These are phyloP conservation scores for Avena eriantha DNA, from an alignment of 176 grass and related monocot genomes.

Conservation along the genomic window DNA sequence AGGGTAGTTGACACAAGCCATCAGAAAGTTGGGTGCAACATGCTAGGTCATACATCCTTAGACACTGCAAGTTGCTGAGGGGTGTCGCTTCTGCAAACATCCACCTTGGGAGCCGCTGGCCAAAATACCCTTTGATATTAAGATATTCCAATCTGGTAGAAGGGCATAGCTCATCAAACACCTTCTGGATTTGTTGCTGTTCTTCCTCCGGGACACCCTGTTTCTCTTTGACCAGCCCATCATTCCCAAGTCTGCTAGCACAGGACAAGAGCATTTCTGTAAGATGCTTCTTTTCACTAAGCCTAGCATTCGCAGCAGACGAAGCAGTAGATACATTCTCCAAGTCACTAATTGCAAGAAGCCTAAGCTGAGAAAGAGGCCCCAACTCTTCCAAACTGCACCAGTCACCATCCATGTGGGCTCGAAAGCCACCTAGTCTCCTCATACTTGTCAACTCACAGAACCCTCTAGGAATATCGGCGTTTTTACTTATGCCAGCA, in stretches of 20 bases:
- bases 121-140: no score
- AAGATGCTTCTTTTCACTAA: background rate
- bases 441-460: background rate
- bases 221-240: no score
- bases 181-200: background rate
- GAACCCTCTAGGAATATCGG: background rate
- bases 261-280: no score
- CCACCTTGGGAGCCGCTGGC: no score
- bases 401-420: background rate
- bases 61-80: no score
- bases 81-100: no score
- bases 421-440: background rate
- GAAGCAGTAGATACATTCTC: background rate
- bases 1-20: no score
- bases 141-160: background rate
- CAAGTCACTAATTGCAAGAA: background rate
- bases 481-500: background rate
- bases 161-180: constrained; percentile 37
- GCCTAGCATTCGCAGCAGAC: background rate
- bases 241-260: no score
- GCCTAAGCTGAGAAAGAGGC: constrained; percentile 1
- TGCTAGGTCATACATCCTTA: no score
- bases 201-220: background rate
- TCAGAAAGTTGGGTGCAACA: no score
- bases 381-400: background rate